Percentiles rank a stretch among this genome's conserved stretches.
Evolutionary conservation across 2,329 filamentous ascomycete species (phyloP).

Genomic region (Didymella lethalis): DNA sequence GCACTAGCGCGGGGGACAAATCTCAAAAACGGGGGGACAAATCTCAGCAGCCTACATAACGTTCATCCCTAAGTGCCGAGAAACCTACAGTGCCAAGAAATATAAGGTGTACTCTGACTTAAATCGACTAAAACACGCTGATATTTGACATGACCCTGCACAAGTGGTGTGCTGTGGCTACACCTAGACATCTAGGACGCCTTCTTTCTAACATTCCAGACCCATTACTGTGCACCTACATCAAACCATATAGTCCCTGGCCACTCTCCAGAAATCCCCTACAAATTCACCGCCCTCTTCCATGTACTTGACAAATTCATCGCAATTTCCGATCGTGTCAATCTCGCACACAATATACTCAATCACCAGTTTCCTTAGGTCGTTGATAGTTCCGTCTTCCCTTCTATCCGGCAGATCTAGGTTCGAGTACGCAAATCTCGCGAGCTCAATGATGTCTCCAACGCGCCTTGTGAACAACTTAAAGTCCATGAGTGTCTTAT

Average conservation of each 20-base stretch:
- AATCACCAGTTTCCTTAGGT: constrained; percentile 26
- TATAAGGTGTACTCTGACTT: too few species aligned
- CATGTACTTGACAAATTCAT: constrained; percentile 26
- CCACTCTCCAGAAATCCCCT: constrained; percentile 32
- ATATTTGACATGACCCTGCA: too few species aligned
- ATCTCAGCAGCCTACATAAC: too few species aligned
- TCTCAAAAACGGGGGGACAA: too few species aligned
- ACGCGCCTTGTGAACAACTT: constrained; percentile 19
- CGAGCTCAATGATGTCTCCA: constrained; percentile 27
- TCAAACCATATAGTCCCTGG: constrained; percentile 18
- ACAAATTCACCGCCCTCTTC: constrained; percentile 37
- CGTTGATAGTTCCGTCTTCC: constrained; percentile 20
- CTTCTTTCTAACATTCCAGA: not conserved
- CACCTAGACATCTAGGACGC: too few species aligned
- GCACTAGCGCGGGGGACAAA: too few species aligned
- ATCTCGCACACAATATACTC: constrained; percentile 32
- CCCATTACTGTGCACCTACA: not conserved
- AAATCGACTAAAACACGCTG: too few species aligned
- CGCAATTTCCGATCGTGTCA: constrained; percentile 24
- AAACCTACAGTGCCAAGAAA: too few species aligned
- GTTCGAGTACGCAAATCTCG: constrained; percentile 22
- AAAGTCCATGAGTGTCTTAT: constrained; percentile 27
- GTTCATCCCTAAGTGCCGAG: too few species aligned
- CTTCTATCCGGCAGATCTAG: constrained; percentile 22
- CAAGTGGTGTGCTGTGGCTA: too few species aligned